Evolutionary conservation across 2,329 filamentous ascomycete genomes (phyloP).

Genomic region (Blumeria graminis): DNA sequence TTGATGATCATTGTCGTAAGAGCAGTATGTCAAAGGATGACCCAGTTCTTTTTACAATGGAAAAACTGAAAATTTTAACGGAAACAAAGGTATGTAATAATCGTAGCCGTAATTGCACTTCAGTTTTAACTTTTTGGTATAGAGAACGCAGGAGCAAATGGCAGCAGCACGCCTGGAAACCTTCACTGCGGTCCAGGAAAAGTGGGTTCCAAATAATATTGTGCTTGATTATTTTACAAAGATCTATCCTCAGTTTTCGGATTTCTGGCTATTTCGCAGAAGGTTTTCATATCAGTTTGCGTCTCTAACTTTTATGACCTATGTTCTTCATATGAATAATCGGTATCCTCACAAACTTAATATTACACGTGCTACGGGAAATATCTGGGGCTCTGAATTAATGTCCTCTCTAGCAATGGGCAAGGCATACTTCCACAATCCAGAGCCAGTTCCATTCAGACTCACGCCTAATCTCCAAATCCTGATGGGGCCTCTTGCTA

Average conservation of each 20-base stretch:
- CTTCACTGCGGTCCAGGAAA: conserved; percentile 83
- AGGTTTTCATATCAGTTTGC: conserved; percentile 94
- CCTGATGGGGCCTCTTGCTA: conserved; percentile 83
- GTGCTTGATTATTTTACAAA: conserved; percentile 74
- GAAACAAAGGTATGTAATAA: conserved; percentile 23
- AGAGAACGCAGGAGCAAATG: conserved; percentile 45
- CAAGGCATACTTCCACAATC: conserved; percentile 82
- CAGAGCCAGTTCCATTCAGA: conserved; percentile 88
- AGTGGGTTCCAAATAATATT: conserved; percentile 66
- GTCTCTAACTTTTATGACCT: conserved; percentile 92
- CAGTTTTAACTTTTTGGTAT: conserved; percentile 9
- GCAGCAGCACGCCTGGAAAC: conserved; percentile 63
- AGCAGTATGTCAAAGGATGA: conserved; percentile 83
- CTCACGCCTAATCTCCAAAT: conserved; percentile 90
- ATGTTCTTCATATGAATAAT: conserved; percentile 90
- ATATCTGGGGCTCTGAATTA: conserved; percentile 89
- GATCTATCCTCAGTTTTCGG: conserved; percentile 67
- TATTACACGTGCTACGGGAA: conserved; percentile 67
- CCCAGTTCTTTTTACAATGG: conserved; percentile 82
- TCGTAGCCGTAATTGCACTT: no score
- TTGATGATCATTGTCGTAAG: conserved; percentile 83
- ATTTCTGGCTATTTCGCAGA: conserved; percentile 96
- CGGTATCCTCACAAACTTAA: conserved; percentile 90
- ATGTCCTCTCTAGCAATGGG: conserved; percentile 68
- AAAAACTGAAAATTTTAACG: conserved; percentile 59